A percentile compares a stretch with the other conserved stretches of the same genome.
Evolutionary conservation across 768 basidiomycete genomes (phyloP).

Genomic region (Podaxis sp.): DNA sequence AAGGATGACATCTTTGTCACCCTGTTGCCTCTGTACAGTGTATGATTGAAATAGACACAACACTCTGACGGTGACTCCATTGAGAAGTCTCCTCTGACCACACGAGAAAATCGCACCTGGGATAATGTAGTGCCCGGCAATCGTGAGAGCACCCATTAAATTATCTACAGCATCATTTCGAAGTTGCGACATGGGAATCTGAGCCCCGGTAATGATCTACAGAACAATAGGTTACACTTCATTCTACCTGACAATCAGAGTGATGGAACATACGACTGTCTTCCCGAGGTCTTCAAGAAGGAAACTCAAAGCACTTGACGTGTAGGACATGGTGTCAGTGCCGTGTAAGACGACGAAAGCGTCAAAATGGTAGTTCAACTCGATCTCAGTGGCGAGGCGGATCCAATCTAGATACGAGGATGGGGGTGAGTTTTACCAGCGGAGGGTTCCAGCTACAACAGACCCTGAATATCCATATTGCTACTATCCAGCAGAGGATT

Average conservation of each 20-base stretch:
- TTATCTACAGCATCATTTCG: constrained; percentile 97
- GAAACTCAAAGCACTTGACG: constrained; percentile 86
- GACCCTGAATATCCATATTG: constrained; percentile 82
- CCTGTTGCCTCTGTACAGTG: constrained; percentile 81
- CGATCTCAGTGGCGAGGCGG: constrained; percentile 87
- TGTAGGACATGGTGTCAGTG: constrained; percentile 91
- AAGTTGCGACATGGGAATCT: constrained; percentile 87
- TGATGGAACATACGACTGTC: constrained; percentile 59
- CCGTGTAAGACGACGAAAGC: constrained; percentile 91
- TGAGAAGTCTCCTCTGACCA: not conserved
- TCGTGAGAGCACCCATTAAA: constrained; percentile 81
- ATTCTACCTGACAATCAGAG: not conserved
- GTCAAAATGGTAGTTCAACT: constrained; percentile 90
- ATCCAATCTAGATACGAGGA: constrained; percentile 68
- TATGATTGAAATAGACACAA: constrained; percentile 88
- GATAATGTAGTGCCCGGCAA: constrained; percentile 89
- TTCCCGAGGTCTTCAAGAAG: constrained; percentile 91
- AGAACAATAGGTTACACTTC: not conserved
- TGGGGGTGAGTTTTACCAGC: not conserved
- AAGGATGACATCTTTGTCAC: constrained; percentile 81
- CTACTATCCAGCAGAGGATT: constrained; percentile 85
- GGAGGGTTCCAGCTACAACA: constrained; percentile 1
- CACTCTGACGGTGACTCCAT: constrained; percentile 49
- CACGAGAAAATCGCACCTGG: constrained; percentile 55
- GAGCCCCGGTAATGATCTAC: constrained; percentile 89